These are phyloP conservation scores for Polyplosphaeria fusca DNA, from an alignment of 495 filamentous ascomycete species.

Conservation along the genomic window DNA sequence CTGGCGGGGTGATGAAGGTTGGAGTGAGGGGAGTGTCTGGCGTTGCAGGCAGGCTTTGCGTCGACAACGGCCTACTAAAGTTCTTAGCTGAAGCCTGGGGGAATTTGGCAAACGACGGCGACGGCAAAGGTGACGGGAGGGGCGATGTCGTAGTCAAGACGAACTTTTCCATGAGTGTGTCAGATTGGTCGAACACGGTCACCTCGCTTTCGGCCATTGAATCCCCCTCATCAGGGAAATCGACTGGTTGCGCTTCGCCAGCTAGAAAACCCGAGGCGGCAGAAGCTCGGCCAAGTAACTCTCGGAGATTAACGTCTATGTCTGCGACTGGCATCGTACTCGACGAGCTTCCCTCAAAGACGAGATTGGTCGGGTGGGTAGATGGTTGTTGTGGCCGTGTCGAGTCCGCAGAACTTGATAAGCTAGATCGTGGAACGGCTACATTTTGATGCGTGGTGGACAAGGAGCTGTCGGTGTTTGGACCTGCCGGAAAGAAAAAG, in stretches of 20 bases:
- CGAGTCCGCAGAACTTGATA: background rate
- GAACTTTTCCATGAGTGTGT: background rate
- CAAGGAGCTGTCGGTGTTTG: slow-evolving; percentile 1
- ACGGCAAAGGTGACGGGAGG: background rate
- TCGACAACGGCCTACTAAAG: slow-evolving; percentile 21
- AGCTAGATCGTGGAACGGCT: background rate
- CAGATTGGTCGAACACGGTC: background rate
- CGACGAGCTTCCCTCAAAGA: background rate
- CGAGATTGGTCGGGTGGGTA: background rate
- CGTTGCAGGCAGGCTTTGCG: background rate
- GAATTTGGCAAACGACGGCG: background rate
- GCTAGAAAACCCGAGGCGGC: slow-evolving; percentile 17
- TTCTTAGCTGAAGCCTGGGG: slow-evolving; percentile 5
- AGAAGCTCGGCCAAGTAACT: background rate
- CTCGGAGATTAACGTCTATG: background rate
- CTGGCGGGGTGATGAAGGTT: too few species aligned
- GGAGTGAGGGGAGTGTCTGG: slow-evolving; percentile 5
- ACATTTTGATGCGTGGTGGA: background rate
- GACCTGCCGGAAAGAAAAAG: slow-evolving; percentile 25
- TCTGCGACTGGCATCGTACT: too few species aligned
- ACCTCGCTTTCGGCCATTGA: background rate
- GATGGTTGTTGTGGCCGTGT: background rate
- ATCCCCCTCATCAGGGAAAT: slow-evolving; percentile 12
- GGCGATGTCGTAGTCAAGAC: background rate
- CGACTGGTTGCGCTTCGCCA: slow-evolving; percentile 27